phyloP scores from a whole-genome alignment of 139 green algal genomes.

The Picochlorum sp. region DNA sequence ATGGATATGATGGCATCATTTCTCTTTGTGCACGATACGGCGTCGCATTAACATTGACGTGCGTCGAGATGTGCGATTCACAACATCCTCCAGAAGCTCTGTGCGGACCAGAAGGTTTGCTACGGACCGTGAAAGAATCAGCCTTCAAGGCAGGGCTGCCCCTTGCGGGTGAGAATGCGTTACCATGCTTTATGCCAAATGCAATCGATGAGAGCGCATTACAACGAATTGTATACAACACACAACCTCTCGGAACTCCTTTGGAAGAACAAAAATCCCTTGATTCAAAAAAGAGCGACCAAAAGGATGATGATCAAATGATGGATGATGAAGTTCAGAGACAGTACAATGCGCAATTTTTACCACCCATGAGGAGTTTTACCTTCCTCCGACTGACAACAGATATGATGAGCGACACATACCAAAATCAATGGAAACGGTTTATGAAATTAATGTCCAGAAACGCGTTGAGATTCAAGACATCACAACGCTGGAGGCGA shows the following conservation, averaged over 20 bases:
- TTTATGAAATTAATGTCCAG: slow-evolving; percentile 45
- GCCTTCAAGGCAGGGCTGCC: slow-evolving; percentile 48
- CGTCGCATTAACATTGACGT: slow-evolving; percentile 86
- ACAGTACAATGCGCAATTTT: slow-evolving; percentile 4
- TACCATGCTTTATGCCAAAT: slow-evolving; percentile 66
- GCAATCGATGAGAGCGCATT: slow-evolving; percentile 55
- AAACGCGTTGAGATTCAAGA: slow-evolving; percentile 23
- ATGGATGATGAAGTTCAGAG: no score
- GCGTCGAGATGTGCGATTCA: slow-evolving; percentile 93
- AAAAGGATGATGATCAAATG: not conserved
- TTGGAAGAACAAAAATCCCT: slow-evolving; percentile 15
- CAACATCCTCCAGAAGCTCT: slow-evolving; percentile 81
- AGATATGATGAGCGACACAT: slow-evolving; percentile 50
- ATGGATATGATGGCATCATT: slow-evolving; percentile 75
- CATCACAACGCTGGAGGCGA: slow-evolving; percentile 13
- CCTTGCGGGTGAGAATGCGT: slow-evolving; percentile 86
- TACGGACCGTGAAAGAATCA: slow-evolving; percentile 55
- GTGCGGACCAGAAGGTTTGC: slow-evolving; percentile 83
- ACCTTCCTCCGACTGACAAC: slow-evolving; percentile 74
- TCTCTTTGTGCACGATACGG: slow-evolving; percentile 61
- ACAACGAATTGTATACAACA: slow-evolving; percentile 65
- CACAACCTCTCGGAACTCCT: slow-evolving; percentile 30
- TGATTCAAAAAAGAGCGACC: not conserved
- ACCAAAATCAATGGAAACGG: slow-evolving; percentile 42
- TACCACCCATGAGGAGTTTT: slow-evolving; percentile 68